A percentile compares a stretch with the other conserved stretches of the same genome.
Conservation (phyloP, 1,284 basidiomycete genomes). For the Garcileccinum viscosum region DNA sequence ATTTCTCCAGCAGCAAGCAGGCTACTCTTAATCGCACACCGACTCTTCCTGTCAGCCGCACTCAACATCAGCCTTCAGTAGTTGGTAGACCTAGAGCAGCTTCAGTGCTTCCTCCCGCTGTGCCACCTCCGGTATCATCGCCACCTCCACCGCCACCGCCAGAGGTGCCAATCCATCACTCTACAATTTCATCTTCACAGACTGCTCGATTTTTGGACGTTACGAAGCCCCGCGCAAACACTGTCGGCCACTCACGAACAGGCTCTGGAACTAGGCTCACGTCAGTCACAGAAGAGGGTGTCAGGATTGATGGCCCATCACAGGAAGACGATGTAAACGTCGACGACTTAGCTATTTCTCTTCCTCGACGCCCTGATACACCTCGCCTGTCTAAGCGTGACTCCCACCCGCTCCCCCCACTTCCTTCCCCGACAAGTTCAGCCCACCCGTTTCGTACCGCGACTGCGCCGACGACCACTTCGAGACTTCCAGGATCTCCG, state of each 20-base stretch:
- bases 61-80: constrained; percentile 34
- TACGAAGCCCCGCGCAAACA: constrained; percentile 52
- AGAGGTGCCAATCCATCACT: constrained; percentile 31
- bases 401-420: constrained; percentile 69
- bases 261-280: constrained; percentile 64
- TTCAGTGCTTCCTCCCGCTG: constrained; percentile 67
- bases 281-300: constrained; percentile 66
- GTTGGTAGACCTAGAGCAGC: constrained; percentile 55
- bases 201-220: constrained; percentile 44
- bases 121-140: constrained; percentile 66
- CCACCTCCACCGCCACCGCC: constrained; percentile 69
- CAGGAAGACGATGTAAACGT: constrained; percentile 33
- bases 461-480: constrained; percentile 39
- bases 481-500: constrained; percentile 51
- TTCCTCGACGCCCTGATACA: constrained; percentile 43
- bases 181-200: constrained; percentile 36
- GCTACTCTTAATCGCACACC: constrained; percentile 35
- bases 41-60: constrained; percentile 36
- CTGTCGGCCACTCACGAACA: constrained; percentile 57
- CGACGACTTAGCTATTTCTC: constrained; percentile 34
- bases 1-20: constrained; percentile 23
- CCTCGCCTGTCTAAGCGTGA: constrained; percentile 51
- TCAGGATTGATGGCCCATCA: constrained; percentile 42
- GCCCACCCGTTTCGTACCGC: constrained; percentile 39
- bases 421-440: constrained; percentile 54